phyloP scores from a whole-genome alignment of 176 grass and related monocot species.

The Typha latifolia region DNA sequence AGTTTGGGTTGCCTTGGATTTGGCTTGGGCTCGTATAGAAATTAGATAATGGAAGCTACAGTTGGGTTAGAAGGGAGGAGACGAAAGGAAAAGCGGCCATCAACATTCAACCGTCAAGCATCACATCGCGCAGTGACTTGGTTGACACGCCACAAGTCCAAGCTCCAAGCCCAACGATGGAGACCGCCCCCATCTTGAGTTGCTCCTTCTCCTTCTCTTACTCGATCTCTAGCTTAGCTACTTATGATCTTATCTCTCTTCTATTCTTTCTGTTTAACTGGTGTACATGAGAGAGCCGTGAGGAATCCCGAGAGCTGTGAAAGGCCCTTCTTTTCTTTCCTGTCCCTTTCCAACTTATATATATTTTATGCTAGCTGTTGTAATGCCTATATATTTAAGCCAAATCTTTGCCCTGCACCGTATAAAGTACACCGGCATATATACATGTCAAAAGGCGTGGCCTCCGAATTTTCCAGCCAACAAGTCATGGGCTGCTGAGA shows the following conservation, averaged over 20 bases:
- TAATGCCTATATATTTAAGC: background rate
- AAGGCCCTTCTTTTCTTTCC: conserved; percentile 16
- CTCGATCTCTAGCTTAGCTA: background rate
- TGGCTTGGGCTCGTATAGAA: too few species aligned
- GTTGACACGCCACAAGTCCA: conserved; percentile 26
- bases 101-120: background rate
- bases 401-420: background rate
- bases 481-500: conserved; percentile 2
- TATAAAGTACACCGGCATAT: background rate
- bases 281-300: conserved; percentile 20
- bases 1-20: too few species aligned
- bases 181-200: conserved; percentile 4
- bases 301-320: conserved; percentile 29
- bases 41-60: too few species aligned
- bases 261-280: background rate
- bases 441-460: conserved; percentile 9
- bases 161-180: conserved; percentile 8
- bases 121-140: conserved; percentile 29
- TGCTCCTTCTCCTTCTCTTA: background rate
- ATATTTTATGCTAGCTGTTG: background rate
- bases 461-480: background rate
- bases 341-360: conserved; percentile 15
- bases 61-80: too few species aligned
- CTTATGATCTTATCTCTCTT: conserved; percentile 11
- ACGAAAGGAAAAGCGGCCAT: too few species aligned